Percentiles rank a stretch among this genome's conserved stretches.
These are phyloP conservation scores for Thelonectria blattea DNA, from an alignment of 2,329 filamentous ascomycete species.

Conservation along the genomic window DNA sequence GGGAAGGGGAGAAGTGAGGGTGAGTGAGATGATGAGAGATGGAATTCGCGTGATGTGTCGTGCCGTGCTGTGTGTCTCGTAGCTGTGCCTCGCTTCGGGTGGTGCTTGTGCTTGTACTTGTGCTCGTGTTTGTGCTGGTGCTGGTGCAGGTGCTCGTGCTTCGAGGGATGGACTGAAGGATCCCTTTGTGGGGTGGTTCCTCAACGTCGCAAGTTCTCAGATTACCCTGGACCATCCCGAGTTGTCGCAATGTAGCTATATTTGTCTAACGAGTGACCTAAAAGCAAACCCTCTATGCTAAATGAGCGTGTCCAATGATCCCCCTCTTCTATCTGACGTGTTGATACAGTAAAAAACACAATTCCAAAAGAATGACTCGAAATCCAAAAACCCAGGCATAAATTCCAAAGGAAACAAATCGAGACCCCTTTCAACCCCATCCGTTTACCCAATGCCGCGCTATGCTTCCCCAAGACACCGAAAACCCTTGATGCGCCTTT, in stretches of 20 bases:
- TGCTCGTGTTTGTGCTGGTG: not conserved
- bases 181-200: not conserved
- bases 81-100: constrained; percentile 12
- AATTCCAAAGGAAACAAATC: not conserved
- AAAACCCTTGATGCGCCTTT: not conserved
- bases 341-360: not conserved
- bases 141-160: not conserved
- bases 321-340: not conserved
- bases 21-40: not conserved
- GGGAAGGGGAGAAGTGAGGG: too few relatives aligned
- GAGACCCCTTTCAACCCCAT: not conserved
- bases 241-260: not conserved
- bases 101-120: not conserved
- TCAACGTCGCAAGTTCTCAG: too few relatives aligned
- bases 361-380: not conserved
- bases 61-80: not conserved
- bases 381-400: not conserved
- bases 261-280: not conserved
- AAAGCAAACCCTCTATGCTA: not conserved
- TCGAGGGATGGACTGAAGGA: not conserved
- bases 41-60: constrained; percentile 1
- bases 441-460: not conserved
- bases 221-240: not conserved
- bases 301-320: not conserved
- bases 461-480: not conserved